Conservation (phyloP, 805 yeast species). For the Brettanomyces nanus region DNA sequence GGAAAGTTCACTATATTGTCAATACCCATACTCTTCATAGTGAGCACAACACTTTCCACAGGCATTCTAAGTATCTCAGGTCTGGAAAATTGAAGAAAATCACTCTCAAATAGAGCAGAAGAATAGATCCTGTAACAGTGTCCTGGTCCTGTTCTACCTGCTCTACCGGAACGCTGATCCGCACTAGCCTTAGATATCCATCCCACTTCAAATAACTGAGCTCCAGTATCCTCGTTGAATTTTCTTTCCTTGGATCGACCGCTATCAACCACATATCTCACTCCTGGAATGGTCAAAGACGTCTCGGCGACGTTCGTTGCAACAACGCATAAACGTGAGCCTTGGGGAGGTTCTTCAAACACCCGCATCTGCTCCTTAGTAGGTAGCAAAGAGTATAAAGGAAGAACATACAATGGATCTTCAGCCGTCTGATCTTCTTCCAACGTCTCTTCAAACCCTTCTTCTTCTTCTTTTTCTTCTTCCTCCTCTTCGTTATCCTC, state of each 20-base stretch:
- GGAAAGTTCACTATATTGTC: conserved; percentile 88
- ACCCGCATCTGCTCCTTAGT: conserved; percentile 92
- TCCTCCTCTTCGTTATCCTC: conserved; percentile 33
- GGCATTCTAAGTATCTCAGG: conserved; percentile 97
- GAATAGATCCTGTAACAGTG: conserved; percentile 90
- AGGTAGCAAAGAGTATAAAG: conserved; percentile 88
- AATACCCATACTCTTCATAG: conserved; percentile 96
- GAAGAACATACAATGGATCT: conserved; percentile 84
- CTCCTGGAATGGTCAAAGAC: conserved; percentile 91
- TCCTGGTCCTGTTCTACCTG: conserved; percentile 97
- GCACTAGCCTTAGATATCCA: conserved; percentile 97
- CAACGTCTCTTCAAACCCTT: conserved; percentile 62
- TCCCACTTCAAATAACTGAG: conserved; percentile 82
- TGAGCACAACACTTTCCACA: conserved; percentile 88
- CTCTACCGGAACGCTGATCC: conserved; percentile 75
- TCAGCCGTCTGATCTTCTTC: conserved; percentile 63
- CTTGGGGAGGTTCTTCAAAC: conserved; percentile 76
- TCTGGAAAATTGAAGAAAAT: conserved; percentile 69
- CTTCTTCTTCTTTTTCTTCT: conserved; percentile 48
- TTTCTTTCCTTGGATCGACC: conserved; percentile 90
- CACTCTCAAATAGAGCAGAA: conserved; percentile 87
- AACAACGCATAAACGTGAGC: conserved; percentile 81
- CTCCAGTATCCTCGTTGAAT: conserved; percentile 75
- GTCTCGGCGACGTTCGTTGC: conserved; percentile 99
- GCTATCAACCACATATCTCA: conserved; percentile 89